Percentiles rank a stretch among this genome's conserved stretches.
Evolutionary conservation across 148 eudicot genomes (phyloP).

Genomic region (Nyssa sinensis): DNA sequence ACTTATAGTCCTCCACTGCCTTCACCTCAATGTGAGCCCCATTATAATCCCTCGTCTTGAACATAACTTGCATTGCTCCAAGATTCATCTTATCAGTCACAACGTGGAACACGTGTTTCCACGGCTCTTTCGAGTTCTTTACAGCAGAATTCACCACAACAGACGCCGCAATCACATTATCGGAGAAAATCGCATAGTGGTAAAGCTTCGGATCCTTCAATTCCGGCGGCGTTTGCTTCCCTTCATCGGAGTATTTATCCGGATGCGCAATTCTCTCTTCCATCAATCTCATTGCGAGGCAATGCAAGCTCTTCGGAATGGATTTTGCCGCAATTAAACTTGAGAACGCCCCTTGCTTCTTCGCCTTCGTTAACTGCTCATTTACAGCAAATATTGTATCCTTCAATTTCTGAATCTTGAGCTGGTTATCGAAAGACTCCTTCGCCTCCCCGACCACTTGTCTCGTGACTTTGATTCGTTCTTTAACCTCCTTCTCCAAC

Average conservation of each 20-base stretch:
- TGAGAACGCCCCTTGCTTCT: slow-evolving; percentile 35
- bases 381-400: slow-evolving; percentile 23
- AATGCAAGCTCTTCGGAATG: slow-evolving; percentile 39
- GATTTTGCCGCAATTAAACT: slow-evolving; percentile 40
- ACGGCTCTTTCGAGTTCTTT: slow-evolving; percentile 34
- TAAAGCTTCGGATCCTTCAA: slow-evolving; percentile 36
- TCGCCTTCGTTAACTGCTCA: slow-evolving; percentile 29
- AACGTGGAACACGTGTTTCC: slow-evolving; percentile 34
- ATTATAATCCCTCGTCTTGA: slow-evolving; percentile 32
- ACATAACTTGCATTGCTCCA: slow-evolving; percentile 41
- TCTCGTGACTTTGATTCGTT: slow-evolving; percentile 22
- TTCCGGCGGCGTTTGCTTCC: slow-evolving; percentile 21
- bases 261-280: slow-evolving; percentile 40
- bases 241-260: slow-evolving; percentile 31
- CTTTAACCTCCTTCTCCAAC: slow-evolving; percentile 39
- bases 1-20: slow-evolving; percentile 33
- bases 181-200: slow-evolving; percentile 39
- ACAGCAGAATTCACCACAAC: slow-evolving; percentile 40
- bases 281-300: slow-evolving; percentile 37
- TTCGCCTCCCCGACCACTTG: slow-evolving; percentile 34
- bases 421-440: slow-evolving; percentile 31
- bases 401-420: slow-evolving; percentile 29
- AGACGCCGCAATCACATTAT: slow-evolving; percentile 36
- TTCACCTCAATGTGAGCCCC: slow-evolving; percentile 40
- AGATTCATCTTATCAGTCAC: slow-evolving; percentile 43